Evolutionary conservation across 2,329 filamentous ascomycete genomes (phyloP).

Genomic region (Xylaria polymorpha): DNA sequence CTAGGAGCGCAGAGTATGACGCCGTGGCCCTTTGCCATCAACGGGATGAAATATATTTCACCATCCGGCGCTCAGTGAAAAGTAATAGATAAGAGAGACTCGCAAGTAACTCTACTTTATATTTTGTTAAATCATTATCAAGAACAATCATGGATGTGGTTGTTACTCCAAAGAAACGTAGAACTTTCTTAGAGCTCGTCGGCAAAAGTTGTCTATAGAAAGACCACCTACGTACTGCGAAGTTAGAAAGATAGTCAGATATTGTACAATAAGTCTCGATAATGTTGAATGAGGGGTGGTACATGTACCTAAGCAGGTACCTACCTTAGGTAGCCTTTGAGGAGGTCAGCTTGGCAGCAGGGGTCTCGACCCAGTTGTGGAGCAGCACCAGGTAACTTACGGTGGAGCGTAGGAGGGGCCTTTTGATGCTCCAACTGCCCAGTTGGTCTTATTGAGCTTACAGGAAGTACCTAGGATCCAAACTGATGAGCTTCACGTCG

Average conservation of each 20-base stretch:
- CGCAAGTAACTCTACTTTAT: slow-evolving; percentile 16
- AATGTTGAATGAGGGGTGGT: too few relatives aligned
- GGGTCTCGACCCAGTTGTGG: background rate
- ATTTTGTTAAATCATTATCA: slow-evolving; percentile 15
- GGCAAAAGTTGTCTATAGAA: background rate
- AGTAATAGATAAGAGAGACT: background rate
- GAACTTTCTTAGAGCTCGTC: background rate
- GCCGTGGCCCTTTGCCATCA: background rate
- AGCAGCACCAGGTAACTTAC: background rate
- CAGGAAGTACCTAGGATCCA: too few relatives aligned
- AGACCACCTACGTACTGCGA: background rate
- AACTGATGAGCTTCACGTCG: background rate
- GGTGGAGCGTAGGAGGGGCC: background rate
- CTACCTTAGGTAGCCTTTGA: too few relatives aligned
- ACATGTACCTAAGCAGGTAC: too few relatives aligned
- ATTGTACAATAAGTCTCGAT: too few relatives aligned
- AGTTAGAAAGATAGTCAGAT: background rate
- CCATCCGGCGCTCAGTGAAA: background rate
- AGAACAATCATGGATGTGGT: background rate
- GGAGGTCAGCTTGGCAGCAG: background rate
- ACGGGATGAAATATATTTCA: slow-evolving; percentile 1
- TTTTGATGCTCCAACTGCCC: background rate
- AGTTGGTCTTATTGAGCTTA: background rate
- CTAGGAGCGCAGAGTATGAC: slow-evolving; percentile 31
- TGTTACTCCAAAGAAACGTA: background rate